Evolutionary conservation across 495 filamentous ascomycete genomes (phyloP).

Genomic region (Paragyromitra xinjiangensis): DNA sequence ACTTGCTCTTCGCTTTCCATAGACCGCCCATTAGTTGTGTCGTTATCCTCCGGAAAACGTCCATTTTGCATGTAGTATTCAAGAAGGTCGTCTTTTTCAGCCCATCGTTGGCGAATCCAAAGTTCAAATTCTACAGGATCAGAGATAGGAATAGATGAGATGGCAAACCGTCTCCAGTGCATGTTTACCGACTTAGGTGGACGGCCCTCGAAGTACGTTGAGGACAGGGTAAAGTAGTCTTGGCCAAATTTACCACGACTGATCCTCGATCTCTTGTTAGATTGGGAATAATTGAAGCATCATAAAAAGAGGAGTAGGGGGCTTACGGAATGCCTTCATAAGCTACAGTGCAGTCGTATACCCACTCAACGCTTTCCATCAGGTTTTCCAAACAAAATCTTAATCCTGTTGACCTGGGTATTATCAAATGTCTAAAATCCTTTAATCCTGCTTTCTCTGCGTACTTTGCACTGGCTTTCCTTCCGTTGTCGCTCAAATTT

Average conservation of each 20-base stretch:
- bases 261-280: constrained; percentile 11
- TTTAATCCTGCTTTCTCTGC: constrained; percentile 72
- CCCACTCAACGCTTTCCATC: constrained; percentile 73
- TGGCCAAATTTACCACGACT: constrained; percentile 77
- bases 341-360: constrained; percentile 86
- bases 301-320: background rate
- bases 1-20: constrained; percentile 46
- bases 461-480: constrained; percentile 71
- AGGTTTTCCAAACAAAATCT: constrained; percentile 79
- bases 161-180: constrained; percentile 77
- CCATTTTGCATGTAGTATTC: constrained; percentile 75
- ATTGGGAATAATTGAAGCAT: constrained; percentile 17
- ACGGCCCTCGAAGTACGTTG: constrained; percentile 77
- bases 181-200: constrained; percentile 86
- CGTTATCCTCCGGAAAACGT: constrained; percentile 70
- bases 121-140: constrained; percentile 70
- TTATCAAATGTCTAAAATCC: constrained; percentile 72
- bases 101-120: constrained; percentile 81
- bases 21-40: constrained; percentile 48
- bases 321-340: constrained; percentile 83
- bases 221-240: constrained; percentile 75
- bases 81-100: constrained; percentile 79
- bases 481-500: constrained; percentile 73
- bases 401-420: constrained; percentile 79
- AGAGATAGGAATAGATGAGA: constrained; percentile 73